These are phyloP conservation scores for Symmetrospora coprosmae DNA, from an alignment of 768 basidiomycete species.

Conservation along the genomic window DNA sequence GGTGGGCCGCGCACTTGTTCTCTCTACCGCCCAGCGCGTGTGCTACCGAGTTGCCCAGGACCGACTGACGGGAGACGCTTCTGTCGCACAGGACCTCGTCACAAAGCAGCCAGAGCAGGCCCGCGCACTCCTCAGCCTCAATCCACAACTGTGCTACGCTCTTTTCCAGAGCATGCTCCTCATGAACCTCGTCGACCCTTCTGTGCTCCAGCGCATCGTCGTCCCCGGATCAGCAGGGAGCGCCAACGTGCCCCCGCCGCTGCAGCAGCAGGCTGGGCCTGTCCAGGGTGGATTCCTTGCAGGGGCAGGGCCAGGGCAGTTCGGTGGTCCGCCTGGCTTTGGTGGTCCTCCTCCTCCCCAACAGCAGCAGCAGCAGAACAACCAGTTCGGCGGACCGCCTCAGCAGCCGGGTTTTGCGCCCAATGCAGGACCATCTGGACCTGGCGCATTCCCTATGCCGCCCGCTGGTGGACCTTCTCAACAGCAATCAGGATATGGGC, in stretches of 20 bases:
- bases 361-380: neutral
- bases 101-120: conserved; percentile 85
- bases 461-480: too few relatives aligned
- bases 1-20: conserved; percentile 44
- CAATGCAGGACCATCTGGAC: neutral
- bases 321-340: neutral
- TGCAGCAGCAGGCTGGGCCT: conserved; percentile 8
- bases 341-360: neutral
- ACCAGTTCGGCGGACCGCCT: neutral
- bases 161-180: conserved; percentile 85
- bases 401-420: neutral
- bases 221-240: conserved; percentile 32
- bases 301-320: too few relatives aligned
- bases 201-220: conserved; percentile 59
- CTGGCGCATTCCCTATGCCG: neutral
- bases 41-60: too few relatives aligned
- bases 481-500: neutral
- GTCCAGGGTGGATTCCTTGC: too few relatives aligned
- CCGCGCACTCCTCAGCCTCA: conserved; percentile 55
- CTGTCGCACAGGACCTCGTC: conserved; percentile 83
- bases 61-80: too few relatives aligned
- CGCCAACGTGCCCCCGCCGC: neutral
- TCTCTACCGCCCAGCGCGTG: neutral
- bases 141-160: conserved; percentile 91
- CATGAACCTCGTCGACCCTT: conserved; percentile 82